A percentile compares a stretch with the other conserved stretches of the same genome.
These are phyloP conservation scores for Tuctoria greenei DNA, from an alignment of 176 grass and related monocot genomes.

Conservation along the genomic window DNA sequence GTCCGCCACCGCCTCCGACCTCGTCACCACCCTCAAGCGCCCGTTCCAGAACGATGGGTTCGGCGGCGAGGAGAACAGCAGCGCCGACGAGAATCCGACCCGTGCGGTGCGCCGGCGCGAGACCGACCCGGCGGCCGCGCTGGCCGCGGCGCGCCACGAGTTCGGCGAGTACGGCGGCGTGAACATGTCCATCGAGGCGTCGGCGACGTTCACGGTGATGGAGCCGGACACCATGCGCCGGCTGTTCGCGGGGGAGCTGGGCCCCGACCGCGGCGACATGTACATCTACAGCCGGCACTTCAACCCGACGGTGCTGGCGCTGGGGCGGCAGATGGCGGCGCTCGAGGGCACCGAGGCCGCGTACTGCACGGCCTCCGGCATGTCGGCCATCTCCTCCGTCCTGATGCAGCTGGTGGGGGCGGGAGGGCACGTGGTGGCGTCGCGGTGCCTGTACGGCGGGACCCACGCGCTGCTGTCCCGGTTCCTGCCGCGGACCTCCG, in stretches of 20 bases:
- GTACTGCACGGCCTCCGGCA: constrained; percentile 94
- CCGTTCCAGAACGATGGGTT: constrained; percentile 30
- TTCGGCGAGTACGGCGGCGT: constrained; percentile 97
- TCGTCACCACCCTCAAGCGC: constrained; percentile 38
- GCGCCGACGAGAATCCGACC: constrained; percentile 21
- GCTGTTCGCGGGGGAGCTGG: constrained; percentile 82
- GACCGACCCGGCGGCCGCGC: constrained; percentile 67
- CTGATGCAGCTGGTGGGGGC: constrained; percentile 80
- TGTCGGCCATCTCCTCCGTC: constrained; percentile 85
- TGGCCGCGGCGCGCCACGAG: constrained; percentile 81
- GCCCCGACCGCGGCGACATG: constrained; percentile 88
- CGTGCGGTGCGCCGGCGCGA: constrained; percentile 18
- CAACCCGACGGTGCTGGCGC: constrained; percentile 93
- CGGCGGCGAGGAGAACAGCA: constrained; percentile 25
- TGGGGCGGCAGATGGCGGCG: constrained; percentile 92
- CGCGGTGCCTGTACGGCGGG: constrained; percentile 88
- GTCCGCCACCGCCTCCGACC: constrained; percentile 38
- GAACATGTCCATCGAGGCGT: constrained; percentile 99
- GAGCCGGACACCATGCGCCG: constrained; percentile 89
- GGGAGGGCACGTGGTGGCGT: constrained; percentile 86
- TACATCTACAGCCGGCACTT: constrained; percentile 93
- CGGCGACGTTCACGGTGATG: constrained; percentile 99
- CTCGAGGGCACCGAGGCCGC: constrained; percentile 94
- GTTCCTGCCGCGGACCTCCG: constrained; percentile 65
- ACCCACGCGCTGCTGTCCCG: constrained; percentile 86